Evolutionary conservation across 1,284 basidiomycete genomes (phyloP), one percentile per base, ranked within the genome.

Genomic region (Leccinum griseonigrum): DNA sequence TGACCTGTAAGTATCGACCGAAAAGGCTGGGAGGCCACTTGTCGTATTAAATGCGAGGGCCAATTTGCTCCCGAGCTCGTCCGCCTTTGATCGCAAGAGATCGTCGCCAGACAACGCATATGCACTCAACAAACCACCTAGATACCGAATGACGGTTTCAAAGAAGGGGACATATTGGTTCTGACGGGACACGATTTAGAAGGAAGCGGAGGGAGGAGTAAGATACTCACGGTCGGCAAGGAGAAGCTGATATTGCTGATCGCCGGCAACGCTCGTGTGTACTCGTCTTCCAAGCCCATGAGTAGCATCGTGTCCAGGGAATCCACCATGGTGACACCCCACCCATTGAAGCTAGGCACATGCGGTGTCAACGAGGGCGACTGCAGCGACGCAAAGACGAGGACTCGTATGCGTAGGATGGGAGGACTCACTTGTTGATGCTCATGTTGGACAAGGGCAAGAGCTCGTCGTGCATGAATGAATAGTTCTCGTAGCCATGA

Each of bases 301-400:
- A 98, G 77, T 16, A 93, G 81, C 77, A 98, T 87, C 0, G 95
- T 97, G 71, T 97, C 94, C 43, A 97, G 82, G 1, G 90, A 85
- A 69, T 94, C 92, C 63, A 92, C 82, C 51, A 88, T 81, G 2
- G 90, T 90, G 1, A 95, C 87, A n/a, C 92, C 93, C 95, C 95
- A 97, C 11, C 91, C 87, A 70, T 90, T 90, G 72, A 90, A 88
- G 57, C 88, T 90, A 64, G 36, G 9, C 11, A 28, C 6, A 57
- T 5, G 54, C 4, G 56, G 36, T n/a, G 51, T 72, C 36, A 72
- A 54, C 26, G 50, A 52, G 5, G 34, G 32, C 14, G 29, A 6
- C 28, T 3, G 32, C 1, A 56, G 1, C 34, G n/a, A 18, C 26
- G 10, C 31, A 43, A 34, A 34, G 32, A 34, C 32, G 32, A 34